These are phyloP conservation scores for Leishmania mexicana DNA, from an alignment of 208 protist species.

Conservation along the genomic window DNA sequence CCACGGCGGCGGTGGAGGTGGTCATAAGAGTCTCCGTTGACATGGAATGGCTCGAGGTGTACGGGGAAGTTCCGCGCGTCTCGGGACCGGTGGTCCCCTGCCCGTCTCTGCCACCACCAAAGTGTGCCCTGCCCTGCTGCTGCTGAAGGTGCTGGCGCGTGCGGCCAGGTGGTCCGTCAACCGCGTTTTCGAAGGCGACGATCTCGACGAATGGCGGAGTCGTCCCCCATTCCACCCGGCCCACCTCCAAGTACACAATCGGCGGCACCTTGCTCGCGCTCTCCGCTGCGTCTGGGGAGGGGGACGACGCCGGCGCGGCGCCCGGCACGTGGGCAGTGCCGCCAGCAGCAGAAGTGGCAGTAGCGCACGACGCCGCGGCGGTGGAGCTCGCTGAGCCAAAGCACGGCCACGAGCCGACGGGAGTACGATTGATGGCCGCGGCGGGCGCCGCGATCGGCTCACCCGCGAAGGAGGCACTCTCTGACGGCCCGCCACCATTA, in stretches of 20 bases:
- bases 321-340: neutral
- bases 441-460: neutral
- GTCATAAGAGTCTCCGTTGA: slow-evolving; percentile 10
- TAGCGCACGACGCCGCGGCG: neutral
- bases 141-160: slow-evolving; percentile 1
- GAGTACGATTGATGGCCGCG: neutral
- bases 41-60: neutral
- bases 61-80: slow-evolving; percentile 1
- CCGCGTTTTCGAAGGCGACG: slow-evolving; percentile 65
- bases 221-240: slow-evolving; percentile 70
- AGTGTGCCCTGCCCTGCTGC: neutral
- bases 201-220: slow-evolving; percentile 74
- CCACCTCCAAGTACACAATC: slow-evolving; percentile 58
- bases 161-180: slow-evolving; percentile 24
- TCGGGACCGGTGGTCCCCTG: neutral
- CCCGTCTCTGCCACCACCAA: slow-evolving; percentile 3
- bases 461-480: neutral
- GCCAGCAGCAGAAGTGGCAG: neutral
- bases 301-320: neutral
- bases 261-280: slow-evolving; percentile 18
- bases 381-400: slow-evolving; percentile 1
- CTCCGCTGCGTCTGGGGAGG: neutral
- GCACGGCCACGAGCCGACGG: neutral
- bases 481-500: neutral
- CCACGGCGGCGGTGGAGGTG: slow-evolving; percentile 4